Base-by-base conservation (phyloP, 2,329 filamentous ascomycete genomes). In the Diplodia intermedia region DNA sequence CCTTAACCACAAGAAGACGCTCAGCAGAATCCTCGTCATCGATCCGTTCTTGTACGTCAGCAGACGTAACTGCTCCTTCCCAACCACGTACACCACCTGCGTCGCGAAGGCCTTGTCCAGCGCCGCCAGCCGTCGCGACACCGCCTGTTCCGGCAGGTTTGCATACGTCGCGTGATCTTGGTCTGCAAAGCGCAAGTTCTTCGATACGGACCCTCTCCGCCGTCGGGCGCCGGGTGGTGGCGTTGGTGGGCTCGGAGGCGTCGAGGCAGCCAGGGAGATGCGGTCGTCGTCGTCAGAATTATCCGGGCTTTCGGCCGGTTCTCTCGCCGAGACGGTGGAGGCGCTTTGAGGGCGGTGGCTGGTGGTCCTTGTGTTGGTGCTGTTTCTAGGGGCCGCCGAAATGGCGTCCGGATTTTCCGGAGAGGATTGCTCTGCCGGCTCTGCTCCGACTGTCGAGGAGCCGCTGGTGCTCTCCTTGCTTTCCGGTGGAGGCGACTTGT, bases 1-100 rank as follows among this genome's bases (percentile, higher is more conserved):
- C 36, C 89, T 79, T 62, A 90, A 83, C 81, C 88, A 91, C 69
- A 91, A 75, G 70, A 90, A 91, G 0, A 82, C 77, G 60, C 80
- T 80, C 12, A 91, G 75, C 6, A 87, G 60, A 15, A 88, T 80
- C 54, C 73, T 73, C 43, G 49, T 63, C 74, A 74, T 75, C 57
- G 74, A 71, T 38, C 76, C 75, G 9, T 63, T 63, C 47, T 52
- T 50, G 43, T 52, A 52, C 29, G 36, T 23, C 36, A 67, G 31
- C 36, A 67, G 26, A 53, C 81, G 79, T 84, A 89, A 85, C 73
- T 86, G 83, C 76, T 88, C 86, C 73, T 90, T 90, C 26, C 89
- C 89, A 29, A 82, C 77, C 29, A 86, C 82, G 70, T 86, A 86
- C 1, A 86, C 75, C 0, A 86, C 80, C 66, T 85, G 79, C 57